phyloP scores from a whole-genome alignment of 2,329 filamentous ascomycete species.

The Sphaerulina musiva region DNA sequence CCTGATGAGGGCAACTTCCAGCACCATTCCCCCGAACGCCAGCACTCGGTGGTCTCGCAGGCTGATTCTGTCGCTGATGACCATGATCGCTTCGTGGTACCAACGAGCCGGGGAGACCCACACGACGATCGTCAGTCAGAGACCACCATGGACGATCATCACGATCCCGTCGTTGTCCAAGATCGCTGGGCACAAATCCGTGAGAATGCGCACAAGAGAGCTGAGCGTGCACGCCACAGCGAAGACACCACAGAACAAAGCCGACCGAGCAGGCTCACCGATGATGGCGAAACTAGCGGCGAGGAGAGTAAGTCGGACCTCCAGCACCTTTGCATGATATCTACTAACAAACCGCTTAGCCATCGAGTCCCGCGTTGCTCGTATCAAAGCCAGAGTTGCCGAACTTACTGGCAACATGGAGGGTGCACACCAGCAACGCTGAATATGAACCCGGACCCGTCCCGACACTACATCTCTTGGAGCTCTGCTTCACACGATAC shows the following conservation, averaged over 20 bases:
- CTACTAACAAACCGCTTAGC: conserved; percentile 47
- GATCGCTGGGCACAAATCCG: conserved; percentile 95
- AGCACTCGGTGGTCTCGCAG: conserved; percentile 15
- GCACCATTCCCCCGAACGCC: conserved; percentile 11
- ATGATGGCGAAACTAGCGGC: conserved; percentile 85
- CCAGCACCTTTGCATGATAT: background rate
- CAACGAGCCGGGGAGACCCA: conserved; percentile 7
- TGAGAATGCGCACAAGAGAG: conserved; percentile 84
- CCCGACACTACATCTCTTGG: background rate
- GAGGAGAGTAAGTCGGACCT: conserved; percentile 71
- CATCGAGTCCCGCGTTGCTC: conserved; percentile 91
- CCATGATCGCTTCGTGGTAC: conserved; percentile 12
- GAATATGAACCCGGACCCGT: background rate
- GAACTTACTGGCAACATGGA: conserved; percentile 61
- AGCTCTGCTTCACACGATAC: background rate
- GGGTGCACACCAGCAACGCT: conserved; percentile 4
- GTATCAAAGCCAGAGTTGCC: conserved; percentile 95
- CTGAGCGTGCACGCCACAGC: conserved; percentile 38
- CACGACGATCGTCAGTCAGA: conserved; percentile 32
- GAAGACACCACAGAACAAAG: conserved; percentile 49
- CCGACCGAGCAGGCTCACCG: conserved; percentile 52
- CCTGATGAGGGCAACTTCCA: conserved; percentile 22
- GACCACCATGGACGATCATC: conserved; percentile 36
- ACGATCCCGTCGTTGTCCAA: conserved; percentile 41
- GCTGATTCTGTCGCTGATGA: conserved; percentile 14